Conservation (phyloP, 768 basidiomycete genomes). For the Amanita jacksonii region DNA sequence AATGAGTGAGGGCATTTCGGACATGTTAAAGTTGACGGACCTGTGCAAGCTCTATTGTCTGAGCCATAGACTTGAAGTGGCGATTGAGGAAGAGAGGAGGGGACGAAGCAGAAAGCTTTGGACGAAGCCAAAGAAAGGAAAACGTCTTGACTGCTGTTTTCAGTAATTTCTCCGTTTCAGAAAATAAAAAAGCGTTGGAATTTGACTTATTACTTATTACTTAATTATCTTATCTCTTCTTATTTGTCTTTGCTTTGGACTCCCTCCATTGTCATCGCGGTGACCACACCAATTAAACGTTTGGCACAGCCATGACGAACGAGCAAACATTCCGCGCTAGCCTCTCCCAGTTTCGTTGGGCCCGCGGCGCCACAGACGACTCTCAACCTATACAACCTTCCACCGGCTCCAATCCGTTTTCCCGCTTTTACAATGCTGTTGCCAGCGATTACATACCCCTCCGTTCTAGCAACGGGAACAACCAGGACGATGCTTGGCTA, state of each 20-base stretch:
- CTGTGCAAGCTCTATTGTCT: slow-evolving; percentile 59
- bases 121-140: slow-evolving; percentile 6
- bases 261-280: too few relatives aligned
- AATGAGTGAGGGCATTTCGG: neutral
- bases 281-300: neutral
- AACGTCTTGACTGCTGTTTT: slow-evolving; percentile 7
- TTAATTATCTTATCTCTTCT: slow-evolving; percentile 6
- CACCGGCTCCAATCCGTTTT: slow-evolving; percentile 56
- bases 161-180: slow-evolving; percentile 2
- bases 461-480: slow-evolving; percentile 68
- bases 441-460: slow-evolving; percentile 86
- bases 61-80: slow-evolving; percentile 31
- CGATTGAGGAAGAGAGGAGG: slow-evolving; percentile 2
- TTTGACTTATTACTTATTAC: neutral
- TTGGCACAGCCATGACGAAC: slow-evolving; percentile 1
- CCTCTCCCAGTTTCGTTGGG: slow-evolving; percentile 85
- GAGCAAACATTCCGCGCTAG: slow-evolving; percentile 69
- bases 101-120: slow-evolving; percentile 12
- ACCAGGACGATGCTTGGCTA: slow-evolving; percentile 96
- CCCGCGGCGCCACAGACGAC: slow-evolving; percentile 61
- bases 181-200: neutral
- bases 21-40: slow-evolving; percentile 20
- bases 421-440: slow-evolving; percentile 79
- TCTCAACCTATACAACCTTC: slow-evolving; percentile 32
- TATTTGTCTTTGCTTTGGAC: slow-evolving; percentile 2